Evolutionary conservation across 345 rosid species (phyloP).

Genomic region (Citrus unshiu): DNA sequence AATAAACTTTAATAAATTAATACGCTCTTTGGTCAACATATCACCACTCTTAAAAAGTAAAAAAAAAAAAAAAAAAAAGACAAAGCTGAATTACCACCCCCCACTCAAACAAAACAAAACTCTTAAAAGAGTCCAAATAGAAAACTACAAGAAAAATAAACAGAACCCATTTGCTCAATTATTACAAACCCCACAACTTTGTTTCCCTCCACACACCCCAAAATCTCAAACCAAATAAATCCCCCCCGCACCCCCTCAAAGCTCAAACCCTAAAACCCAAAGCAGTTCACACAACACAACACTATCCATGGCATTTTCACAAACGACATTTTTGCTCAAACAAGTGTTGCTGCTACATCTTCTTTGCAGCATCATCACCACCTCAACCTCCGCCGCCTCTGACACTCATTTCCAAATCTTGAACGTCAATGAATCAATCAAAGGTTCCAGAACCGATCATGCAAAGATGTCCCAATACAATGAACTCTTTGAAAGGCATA

Average conservation of each 20-base stretch:
- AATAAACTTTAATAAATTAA: background rate
- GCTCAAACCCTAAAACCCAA: constrained; percentile 1
- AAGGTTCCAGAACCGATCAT: constrained; percentile 20
- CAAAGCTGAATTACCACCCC: background rate
- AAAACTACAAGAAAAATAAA: constrained; percentile 5
- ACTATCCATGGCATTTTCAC: constrained; percentile 20
- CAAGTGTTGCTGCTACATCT: constrained; percentile 10
- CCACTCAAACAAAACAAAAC: background rate
- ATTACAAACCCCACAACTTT: constrained; percentile 28
- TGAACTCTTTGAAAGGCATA: constrained; percentile 19
- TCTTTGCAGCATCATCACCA: constrained; percentile 7
- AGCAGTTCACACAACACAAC: background rate
- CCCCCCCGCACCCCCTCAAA: background rate
- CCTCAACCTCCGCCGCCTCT: constrained; percentile 12
- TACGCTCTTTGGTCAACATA: background rate
- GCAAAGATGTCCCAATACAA: constrained; percentile 26
- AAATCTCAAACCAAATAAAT: constrained; percentile 27
- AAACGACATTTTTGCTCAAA: background rate
- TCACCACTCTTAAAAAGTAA: constrained; percentile 1
- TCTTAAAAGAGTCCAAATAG: background rate
- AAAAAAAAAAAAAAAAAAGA: background rate
- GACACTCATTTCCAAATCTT: constrained; percentile 51
- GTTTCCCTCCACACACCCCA: constrained; percentile 4
- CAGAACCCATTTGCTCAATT: constrained; percentile 17
- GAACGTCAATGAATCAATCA: constrained; percentile 37